Conservation (phyloP, 1,139 yeast species). For the Magnusiomyces suaveolens region DNA sequence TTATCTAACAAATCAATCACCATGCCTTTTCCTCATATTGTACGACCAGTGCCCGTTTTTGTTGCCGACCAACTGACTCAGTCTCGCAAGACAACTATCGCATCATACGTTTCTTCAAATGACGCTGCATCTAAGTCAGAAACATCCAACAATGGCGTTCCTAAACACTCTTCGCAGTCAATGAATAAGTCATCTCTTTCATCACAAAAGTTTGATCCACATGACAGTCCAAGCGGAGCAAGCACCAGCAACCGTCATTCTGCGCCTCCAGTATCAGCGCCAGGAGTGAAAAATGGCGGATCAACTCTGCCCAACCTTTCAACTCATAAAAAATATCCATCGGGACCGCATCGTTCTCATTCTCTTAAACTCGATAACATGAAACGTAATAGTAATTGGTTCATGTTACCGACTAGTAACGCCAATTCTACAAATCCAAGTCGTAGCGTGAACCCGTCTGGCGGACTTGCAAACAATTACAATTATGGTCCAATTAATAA, state of each 20-base stretch:
- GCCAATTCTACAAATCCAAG: too few relatives aligned
- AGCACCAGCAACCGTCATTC: background rate
- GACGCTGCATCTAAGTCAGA: background rate
- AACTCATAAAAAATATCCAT: background rate
- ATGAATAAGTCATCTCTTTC: too few relatives aligned
- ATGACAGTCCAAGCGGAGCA: background rate
- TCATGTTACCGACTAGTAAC: too few relatives aligned
- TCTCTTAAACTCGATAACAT: background rate
- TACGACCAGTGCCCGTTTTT: conserved; percentile 6
- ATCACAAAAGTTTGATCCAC: background rate
- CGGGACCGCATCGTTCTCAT: too few relatives aligned
- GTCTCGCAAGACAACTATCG: conserved; percentile 1
- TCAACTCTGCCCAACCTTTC: background rate
- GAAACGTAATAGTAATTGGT: too few relatives aligned
- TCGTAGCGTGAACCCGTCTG: too few relatives aligned
- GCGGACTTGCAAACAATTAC: too few relatives aligned
- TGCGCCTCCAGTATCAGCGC: background rate
- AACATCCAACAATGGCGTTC: background rate
- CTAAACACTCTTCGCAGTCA: too few relatives aligned
- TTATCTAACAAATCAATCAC: background rate
- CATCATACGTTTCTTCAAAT: background rate
- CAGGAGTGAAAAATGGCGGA: background rate
- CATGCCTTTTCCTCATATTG: background rate
- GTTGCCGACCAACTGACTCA: conserved; percentile 2
- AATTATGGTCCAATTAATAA: too few relatives aligned